These are phyloP conservation scores for Wakefieldia striispora DNA, from an alignment of 768 basidiomycete species.

Conservation along the genomic window DNA sequence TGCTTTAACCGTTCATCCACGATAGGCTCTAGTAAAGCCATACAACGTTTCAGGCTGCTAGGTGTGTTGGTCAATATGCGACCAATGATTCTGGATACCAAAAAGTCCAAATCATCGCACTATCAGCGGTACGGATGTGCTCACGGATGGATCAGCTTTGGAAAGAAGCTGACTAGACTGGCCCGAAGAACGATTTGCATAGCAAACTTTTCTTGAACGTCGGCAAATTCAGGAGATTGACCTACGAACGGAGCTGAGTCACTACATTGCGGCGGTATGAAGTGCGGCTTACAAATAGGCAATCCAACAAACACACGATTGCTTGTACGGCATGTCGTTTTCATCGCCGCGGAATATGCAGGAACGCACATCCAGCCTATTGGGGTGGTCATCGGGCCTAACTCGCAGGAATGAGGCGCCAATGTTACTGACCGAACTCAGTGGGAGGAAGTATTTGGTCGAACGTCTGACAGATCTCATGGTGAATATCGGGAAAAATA, in stretches of 20 bases:
- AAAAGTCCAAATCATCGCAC: conserved; percentile 13
- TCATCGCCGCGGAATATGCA: conserved; percentile 28
- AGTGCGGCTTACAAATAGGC: conserved; percentile 33
- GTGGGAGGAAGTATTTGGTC: conserved; percentile 26
- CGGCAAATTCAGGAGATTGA: conserved; percentile 36
- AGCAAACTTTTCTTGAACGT: conserved; percentile 35
- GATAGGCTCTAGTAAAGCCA: conserved; percentile 29
- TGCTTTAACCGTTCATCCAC: conserved; percentile 33
- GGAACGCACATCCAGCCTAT: conserved; percentile 32
- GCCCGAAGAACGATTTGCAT: conserved; percentile 32
- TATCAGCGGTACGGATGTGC: conserved; percentile 9
- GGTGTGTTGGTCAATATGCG: conserved; percentile 34
- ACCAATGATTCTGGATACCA: conserved; percentile 28
- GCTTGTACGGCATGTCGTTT: conserved; percentile 36
- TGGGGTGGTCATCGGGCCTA: conserved; percentile 1
- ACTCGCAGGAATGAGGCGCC: conserved; percentile 10
- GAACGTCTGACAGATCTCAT: conserved; percentile 34
- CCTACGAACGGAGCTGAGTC: conserved; percentile 25
- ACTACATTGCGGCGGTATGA: neutral
- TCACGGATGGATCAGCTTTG: conserved; percentile 34
- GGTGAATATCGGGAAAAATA: conserved; percentile 33
- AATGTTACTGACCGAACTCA: conserved; percentile 18
- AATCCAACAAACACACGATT: conserved; percentile 43
- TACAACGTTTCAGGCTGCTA: conserved; percentile 28
- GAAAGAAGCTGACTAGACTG: conserved; percentile 34